phyloP scores from a whole-genome alignment of 192 early-diverging fungal genomes.

The Backusella tarrabulga region DNA sequence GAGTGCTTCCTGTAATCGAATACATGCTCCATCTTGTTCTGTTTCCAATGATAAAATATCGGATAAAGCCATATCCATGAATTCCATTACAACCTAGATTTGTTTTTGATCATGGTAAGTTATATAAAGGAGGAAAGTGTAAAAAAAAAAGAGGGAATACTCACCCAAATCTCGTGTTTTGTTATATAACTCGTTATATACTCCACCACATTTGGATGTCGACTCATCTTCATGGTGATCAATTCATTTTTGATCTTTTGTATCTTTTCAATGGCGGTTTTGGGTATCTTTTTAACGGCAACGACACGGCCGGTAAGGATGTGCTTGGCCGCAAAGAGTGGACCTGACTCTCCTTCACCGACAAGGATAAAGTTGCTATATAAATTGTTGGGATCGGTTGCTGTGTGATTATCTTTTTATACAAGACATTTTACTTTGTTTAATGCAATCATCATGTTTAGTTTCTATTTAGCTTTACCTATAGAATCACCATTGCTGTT shows the following conservation, averaged over 20 bases:
- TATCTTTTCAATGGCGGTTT: constrained; percentile 83
- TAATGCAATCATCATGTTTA: constrained; percentile 21
- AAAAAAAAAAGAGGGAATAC: not conserved
- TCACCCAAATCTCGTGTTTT: constrained; percentile 83
- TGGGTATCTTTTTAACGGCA: constrained; percentile 91
- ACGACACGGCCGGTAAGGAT: constrained; percentile 41
- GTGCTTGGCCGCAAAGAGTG: constrained; percentile 80
- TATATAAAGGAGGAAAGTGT: too few relatives aligned
- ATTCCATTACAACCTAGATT: constrained; percentile 85
- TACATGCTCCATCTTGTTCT: constrained; percentile 60
- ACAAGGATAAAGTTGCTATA: constrained; percentile 87
- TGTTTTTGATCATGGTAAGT: not conserved
- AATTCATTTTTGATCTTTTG: constrained; percentile 90
- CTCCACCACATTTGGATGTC: constrained; percentile 93
- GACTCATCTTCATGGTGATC: constrained; percentile 82
- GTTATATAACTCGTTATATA: constrained; percentile 85
- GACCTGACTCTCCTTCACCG: constrained; percentile 92
- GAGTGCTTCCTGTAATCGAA: not conserved
- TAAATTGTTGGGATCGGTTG: constrained; percentile 68
- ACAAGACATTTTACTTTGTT: not conserved
- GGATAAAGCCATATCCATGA: constrained; percentile 96
- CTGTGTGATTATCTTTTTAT: constrained; percentile 50
- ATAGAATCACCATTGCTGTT: not conserved
- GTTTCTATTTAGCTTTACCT: not conserved
- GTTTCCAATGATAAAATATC: constrained; percentile 90